These are phyloP conservation scores for Alternaria dauci DNA, from an alignment of 2,329 filamentous ascomycete species.

Conservation along the genomic window DNA sequence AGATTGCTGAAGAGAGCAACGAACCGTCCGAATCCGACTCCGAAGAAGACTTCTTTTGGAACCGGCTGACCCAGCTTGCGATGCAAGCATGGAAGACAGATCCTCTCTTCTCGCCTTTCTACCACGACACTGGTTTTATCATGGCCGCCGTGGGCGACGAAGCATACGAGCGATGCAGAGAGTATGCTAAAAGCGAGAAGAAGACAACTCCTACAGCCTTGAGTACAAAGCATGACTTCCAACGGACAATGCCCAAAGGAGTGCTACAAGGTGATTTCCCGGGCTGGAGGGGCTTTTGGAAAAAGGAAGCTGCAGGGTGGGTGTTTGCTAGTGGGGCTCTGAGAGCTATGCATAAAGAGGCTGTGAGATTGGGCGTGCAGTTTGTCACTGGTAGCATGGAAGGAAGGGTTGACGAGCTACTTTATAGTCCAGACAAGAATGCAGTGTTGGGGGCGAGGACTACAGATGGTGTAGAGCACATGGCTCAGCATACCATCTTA, in stretches of 20 bases:
- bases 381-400: slow-evolving; percentile 55
- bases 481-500: slow-evolving; percentile 58
- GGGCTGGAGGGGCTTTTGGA: slow-evolving; percentile 61
- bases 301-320: slow-evolving; percentile 60
- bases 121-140: slow-evolving; percentile 59
- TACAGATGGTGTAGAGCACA: slow-evolving; percentile 53
- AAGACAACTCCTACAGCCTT: slow-evolving; percentile 44
- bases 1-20: slow-evolving; percentile 54
- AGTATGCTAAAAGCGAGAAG: slow-evolving; percentile 47
- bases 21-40: slow-evolving; percentile 34
- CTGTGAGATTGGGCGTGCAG: slow-evolving; percentile 56
- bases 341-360: slow-evolving; percentile 56
- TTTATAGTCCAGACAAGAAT: slow-evolving; percentile 42
- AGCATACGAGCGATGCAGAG: slow-evolving; percentile 50
- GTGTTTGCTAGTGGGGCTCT: slow-evolving; percentile 62
- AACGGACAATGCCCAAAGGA: slow-evolving; percentile 61
- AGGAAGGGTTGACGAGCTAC: slow-evolving; percentile 52
- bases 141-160: slow-evolving; percentile 55
- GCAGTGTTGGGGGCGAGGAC: slow-evolving; percentile 56
- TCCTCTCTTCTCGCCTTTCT: slow-evolving; percentile 54
- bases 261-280: slow-evolving; percentile 61
- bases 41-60: slow-evolving; percentile 49
- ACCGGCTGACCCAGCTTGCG: slow-evolving; percentile 45
- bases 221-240: slow-evolving; percentile 57
- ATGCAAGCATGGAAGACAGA: slow-evolving; percentile 56